These are phyloP conservation scores for Phaffomyces opuntiae DNA, from an alignment of 805 yeast species.

Conservation along the genomic window DNA sequence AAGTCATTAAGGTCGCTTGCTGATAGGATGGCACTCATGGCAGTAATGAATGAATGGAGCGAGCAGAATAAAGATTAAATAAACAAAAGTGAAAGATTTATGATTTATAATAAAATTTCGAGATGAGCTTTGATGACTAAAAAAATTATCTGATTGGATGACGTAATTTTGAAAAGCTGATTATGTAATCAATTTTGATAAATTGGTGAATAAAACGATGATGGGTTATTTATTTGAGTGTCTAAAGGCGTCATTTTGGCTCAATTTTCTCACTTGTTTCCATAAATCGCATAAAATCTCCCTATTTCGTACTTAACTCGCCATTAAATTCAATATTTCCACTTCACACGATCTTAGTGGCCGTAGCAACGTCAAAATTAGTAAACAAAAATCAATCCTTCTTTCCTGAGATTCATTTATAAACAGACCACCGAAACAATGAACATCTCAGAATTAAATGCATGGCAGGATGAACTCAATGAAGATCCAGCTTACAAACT, in stretches of 20 bases:
- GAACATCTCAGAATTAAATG: constrained; percentile 2
- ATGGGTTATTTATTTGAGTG: no score
- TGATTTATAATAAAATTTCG: no score
- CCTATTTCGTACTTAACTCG: no score
- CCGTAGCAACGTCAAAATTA: no score
- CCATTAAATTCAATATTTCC: no score
- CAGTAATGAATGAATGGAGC: constrained; percentile 50
- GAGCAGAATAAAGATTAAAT: not conserved
- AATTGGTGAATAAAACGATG: no score
- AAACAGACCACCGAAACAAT: not conserved
- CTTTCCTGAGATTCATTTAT: no score
- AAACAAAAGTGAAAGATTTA: not conserved
- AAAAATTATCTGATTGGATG: not conserved
- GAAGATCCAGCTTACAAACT: constrained; percentile 24
- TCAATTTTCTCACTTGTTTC: no score
- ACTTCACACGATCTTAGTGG: no score
- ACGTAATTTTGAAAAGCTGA: not conserved
- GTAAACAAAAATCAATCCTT: no score
- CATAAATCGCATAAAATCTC: no score
- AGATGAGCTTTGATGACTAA: not conserved
- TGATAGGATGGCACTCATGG: constrained; percentile 84
- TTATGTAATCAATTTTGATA: not conserved
- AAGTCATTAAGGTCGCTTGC: constrained; percentile 92
- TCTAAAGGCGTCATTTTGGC: no score
- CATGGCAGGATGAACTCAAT: constrained; percentile 21